Evolutionary conservation across 1,284 basidiomycete species (phyloP).

Genomic region (Cutaneotrichosporon cutaneum): DNA sequence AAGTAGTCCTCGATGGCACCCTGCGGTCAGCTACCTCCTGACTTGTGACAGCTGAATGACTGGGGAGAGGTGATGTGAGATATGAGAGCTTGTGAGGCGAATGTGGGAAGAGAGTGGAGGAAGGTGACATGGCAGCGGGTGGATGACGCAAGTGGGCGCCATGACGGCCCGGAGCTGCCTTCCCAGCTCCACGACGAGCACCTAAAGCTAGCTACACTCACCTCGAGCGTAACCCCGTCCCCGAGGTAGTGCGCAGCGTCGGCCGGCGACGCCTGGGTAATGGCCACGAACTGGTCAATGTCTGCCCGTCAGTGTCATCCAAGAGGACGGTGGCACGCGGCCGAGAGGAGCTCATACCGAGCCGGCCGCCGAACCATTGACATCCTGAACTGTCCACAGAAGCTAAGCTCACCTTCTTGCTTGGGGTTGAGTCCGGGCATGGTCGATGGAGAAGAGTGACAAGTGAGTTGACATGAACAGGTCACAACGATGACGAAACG

Average conservation of each 20-base stretch:
- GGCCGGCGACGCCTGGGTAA: slow-evolving; percentile 45
- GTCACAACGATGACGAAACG: slow-evolving; percentile 1
- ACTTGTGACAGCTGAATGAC: neutral
- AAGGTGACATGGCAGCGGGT: neutral
- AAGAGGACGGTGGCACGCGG: too few species aligned
- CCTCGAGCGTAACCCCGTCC: slow-evolving; percentile 46
- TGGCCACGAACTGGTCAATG: slow-evolving; percentile 48
- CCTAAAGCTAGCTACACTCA: slow-evolving; percentile 27
- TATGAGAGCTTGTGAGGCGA: neutral
- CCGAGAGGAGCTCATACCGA: neutral
- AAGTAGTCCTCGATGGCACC: slow-evolving; percentile 50
- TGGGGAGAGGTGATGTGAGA: neutral
- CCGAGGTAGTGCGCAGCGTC: slow-evolving; percentile 47
- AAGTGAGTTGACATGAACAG: neutral
- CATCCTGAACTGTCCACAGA: neutral
- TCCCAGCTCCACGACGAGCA: too few species aligned
- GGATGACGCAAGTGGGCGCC: too few species aligned
- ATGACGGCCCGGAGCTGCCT: too few species aligned
- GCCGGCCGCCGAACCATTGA: too few species aligned
- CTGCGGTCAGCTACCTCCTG: slow-evolving; percentile 20
- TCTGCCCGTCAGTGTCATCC: slow-evolving; percentile 28
- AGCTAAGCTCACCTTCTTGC: slow-evolving; percentile 33
- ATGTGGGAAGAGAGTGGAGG: neutral
- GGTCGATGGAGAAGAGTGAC: neutral
- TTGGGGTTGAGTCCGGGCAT: slow-evolving; percentile 43